Percentiles rank a stretch among this genome's conserved stretches.
Conservation (phyloP, 495 filamentous ascomycete genomes). For the Lasiosphaeriaceae sp. region DNA sequence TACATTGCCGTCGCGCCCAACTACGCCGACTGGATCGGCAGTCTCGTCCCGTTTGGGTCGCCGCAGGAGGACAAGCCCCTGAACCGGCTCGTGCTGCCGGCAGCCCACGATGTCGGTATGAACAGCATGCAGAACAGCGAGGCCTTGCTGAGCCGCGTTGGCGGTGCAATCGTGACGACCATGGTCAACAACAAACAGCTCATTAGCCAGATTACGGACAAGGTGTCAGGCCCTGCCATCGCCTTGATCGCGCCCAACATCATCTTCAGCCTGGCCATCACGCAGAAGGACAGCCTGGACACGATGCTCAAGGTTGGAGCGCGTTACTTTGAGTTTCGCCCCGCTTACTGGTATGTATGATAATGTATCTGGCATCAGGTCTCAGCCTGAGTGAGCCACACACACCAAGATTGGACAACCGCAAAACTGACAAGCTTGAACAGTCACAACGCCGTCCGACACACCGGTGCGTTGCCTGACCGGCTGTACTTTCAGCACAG, state of each 20-base stretch:
- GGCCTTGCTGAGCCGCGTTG: slow-evolving; percentile 34
- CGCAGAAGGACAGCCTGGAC: slow-evolving; percentile 48
- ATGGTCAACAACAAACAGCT: slow-evolving; percentile 27
- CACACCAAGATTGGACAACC: too few species aligned
- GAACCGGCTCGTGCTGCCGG: slow-evolving; percentile 43
- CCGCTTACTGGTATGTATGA: slow-evolving; percentile 35
- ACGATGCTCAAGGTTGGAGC: slow-evolving; percentile 47
- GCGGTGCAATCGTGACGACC: slow-evolving; percentile 36
- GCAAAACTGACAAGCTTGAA: too few species aligned
- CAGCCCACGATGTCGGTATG: slow-evolving; percentile 51
- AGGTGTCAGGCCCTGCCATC: slow-evolving; percentile 33
- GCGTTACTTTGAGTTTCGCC: slow-evolving; percentile 55
- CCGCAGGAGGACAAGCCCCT: slow-evolving; percentile 40
- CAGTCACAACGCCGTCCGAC: slow-evolving; percentile 32
- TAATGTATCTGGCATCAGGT: too few species aligned
- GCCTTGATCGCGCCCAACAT: slow-evolving; percentile 46
- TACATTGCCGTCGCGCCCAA: slow-evolving; percentile 47
- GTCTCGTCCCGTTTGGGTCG: slow-evolving; percentile 40
- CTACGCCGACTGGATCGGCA: slow-evolving; percentile 44
- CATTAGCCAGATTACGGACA: slow-evolving; percentile 28
- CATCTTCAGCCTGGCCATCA: slow-evolving; percentile 49
- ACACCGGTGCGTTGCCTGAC: slow-evolving; percentile 37
- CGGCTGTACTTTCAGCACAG: slow-evolving; percentile 51
- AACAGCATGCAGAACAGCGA: slow-evolving; percentile 47
- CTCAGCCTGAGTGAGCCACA: too few species aligned